Conservation (phyloP, 352 stramenopile species). For the Plasmopara halstedii region DNA sequence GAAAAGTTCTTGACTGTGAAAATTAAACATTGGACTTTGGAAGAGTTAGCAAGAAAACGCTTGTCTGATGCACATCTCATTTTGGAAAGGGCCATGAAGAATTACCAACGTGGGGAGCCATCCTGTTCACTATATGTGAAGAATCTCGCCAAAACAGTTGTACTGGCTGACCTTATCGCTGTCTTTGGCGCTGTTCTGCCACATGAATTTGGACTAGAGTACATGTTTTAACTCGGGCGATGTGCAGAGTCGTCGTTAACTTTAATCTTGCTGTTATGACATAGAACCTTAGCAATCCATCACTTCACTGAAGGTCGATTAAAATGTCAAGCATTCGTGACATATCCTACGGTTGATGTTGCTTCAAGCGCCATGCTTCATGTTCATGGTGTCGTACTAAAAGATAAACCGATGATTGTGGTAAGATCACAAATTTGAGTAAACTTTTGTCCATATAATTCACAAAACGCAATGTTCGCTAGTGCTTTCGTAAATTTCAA, state of each 20-base stretch:
- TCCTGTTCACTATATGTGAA: slow-evolving; percentile 72
- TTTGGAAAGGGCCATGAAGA: slow-evolving; percentile 58
- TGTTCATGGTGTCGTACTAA: slow-evolving; percentile 63
- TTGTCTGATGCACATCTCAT: slow-evolving; percentile 13
- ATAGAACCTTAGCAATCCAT: slow-evolving; percentile 44
- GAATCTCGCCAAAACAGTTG: slow-evolving; percentile 58
- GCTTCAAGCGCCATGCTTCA: slow-evolving; percentile 42
- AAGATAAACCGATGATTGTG: slow-evolving; percentile 76
- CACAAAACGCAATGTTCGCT: slow-evolving; percentile 13
- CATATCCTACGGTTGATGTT: slow-evolving; percentile 42
- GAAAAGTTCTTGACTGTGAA: background rate
- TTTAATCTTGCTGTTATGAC: slow-evolving; percentile 6
- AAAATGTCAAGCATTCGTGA: slow-evolving; percentile 83
- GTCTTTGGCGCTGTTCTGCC: slow-evolving; percentile 47
- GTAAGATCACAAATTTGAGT: slow-evolving; percentile 29
- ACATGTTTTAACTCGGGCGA: background rate
- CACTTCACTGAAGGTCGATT: slow-evolving; percentile 77
- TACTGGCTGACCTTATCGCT: slow-evolving; percentile 31
- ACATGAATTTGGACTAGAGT: slow-evolving; percentile 16
- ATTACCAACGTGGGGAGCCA: slow-evolving; percentile 46
- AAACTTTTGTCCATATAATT: slow-evolving; percentile 16
- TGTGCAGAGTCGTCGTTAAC: background rate
- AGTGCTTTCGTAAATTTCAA: slow-evolving; percentile 28
- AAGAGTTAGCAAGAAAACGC: slow-evolving; percentile 20
- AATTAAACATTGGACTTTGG: slow-evolving; percentile 15